phyloP scores from a whole-genome alignment of 345 rosid genomes.

The Lepidium africanum region DNA sequence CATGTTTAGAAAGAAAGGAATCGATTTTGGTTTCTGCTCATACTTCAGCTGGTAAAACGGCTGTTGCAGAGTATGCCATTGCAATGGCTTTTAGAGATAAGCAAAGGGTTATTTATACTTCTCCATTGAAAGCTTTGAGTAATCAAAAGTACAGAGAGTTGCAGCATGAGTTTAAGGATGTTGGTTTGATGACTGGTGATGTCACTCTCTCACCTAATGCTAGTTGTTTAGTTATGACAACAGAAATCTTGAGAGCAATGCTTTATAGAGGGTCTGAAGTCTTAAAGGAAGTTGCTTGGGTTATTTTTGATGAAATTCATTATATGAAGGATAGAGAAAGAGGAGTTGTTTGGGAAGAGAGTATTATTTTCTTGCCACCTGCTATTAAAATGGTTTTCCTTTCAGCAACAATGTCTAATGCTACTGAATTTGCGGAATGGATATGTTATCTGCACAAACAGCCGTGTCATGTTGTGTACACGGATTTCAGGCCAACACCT shows the following conservation, averaged over 20 bases:
- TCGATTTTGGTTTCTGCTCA: conserved; percentile 95
- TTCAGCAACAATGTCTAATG: conserved; percentile 98
- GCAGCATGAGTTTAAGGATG: conserved; percentile 87
- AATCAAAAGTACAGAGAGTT: conserved; percentile 96
- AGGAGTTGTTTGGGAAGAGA: conserved; percentile 99
- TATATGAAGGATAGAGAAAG: conserved; percentile 97
- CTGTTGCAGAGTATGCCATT: conserved; percentile 96
- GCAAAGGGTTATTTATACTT: conserved; percentile 92
- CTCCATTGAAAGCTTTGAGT: conserved; percentile 96
- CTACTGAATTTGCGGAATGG: conserved; percentile 97
- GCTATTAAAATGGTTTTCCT: conserved; percentile 98
- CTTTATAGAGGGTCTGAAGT: conserved; percentile 92
- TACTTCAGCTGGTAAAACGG: conserved; percentile 98
- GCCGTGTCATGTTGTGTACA: conserved; percentile 96
- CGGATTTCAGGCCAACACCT: conserved; percentile 97
- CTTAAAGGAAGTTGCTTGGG: conserved; percentile 98
- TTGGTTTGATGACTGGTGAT: conserved; percentile 98
- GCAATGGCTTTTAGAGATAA: conserved; percentile 96
- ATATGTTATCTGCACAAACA: conserved; percentile 90
- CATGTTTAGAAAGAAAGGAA: conserved; percentile 88
- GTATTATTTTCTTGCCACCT: conserved; percentile 89
- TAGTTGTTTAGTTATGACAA: conserved; percentile 94
- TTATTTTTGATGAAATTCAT: conserved; percentile 95
- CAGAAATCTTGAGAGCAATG: conserved; percentile 97
- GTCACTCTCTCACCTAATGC: conserved; percentile 95